A percentile compares a stretch with the other conserved stretches of the same genome.
Evolutionary conservation across 2,329 filamentous ascomycete species (phyloP).

Genomic region (Bretziella fagacearum): DNA sequence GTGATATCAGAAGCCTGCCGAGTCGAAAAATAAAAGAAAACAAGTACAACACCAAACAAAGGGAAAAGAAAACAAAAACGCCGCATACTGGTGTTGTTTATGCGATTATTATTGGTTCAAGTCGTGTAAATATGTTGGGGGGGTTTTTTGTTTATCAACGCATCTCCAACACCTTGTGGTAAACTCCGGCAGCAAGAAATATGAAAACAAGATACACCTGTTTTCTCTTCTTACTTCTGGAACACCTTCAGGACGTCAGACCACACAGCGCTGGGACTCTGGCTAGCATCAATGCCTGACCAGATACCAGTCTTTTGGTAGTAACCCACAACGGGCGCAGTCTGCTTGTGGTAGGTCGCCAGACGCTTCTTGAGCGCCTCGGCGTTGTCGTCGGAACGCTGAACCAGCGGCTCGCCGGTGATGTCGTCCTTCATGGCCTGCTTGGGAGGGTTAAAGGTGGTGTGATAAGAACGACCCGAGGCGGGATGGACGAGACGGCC

Average conservation of each 20-base stretch:
- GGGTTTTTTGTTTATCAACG: too few species aligned
- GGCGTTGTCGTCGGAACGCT: conserved; percentile 93
- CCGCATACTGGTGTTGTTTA: too few species aligned
- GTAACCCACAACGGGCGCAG: conserved; percentile 79
- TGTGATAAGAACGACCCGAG: conserved; percentile 93
- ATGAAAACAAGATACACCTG: not conserved
- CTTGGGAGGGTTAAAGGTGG: conserved; percentile 97
- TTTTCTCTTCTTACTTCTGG: conserved; percentile 24
- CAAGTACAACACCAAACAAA: too few species aligned
- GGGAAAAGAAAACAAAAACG: too few species aligned
- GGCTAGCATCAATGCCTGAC: conserved; percentile 86
- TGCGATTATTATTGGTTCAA: too few species aligned
- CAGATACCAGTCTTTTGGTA: conserved; percentile 97
- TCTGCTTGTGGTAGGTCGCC: conserved; percentile 85
- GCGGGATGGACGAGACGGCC: conserved; percentile 91
- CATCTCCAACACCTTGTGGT: too few species aligned
- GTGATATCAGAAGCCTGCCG: too few species aligned
- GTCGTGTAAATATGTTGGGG: too few species aligned
- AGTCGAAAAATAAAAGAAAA: too few species aligned
- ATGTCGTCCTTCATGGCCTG: conserved; percentile 85
- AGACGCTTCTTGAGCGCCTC: conserved; percentile 92
- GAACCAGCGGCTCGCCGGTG: conserved; percentile 89
- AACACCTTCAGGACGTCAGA: conserved; percentile 79
- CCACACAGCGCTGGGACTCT: conserved; percentile 93
- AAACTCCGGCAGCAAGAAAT: not conserved